Base-by-base conservation (phyloP, 176 grass and related monocot genomes). In the Coix lacrymajobi region DNA sequence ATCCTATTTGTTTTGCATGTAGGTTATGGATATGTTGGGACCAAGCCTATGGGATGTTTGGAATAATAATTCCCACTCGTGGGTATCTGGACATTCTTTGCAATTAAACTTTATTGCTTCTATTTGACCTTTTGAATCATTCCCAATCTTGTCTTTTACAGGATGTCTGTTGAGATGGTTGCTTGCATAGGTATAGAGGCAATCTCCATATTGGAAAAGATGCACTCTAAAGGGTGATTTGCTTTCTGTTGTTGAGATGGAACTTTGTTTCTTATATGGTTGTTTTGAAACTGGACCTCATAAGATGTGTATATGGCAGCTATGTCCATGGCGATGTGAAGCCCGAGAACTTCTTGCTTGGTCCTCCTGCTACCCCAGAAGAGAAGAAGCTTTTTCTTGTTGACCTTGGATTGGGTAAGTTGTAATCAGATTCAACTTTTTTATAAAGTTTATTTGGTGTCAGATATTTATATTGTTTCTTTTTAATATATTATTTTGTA, bases 361-460 rank as follows among this genome's bases (percentile, higher is more conserved):
- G 95, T 75, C 92, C 95, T 70, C 79, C 81, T 68, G 95, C 86
- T 28, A 98, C 95, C 71, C 76, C 73, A 22, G 92, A 98, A 78
- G 95, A 92, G 84, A 94, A 98, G 85, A 94, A 85, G 32, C 95
- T 98, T 93, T 98, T 98, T 83, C 95, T 98, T 86, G 92, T 94
- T 94, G 95, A 98, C 73, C 95, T 98, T 91, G 95, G 95, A 83
- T 75, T 98, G 84, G 95, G 95, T 98, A 93, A 79, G 88, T 83
- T n/a, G 36, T 82, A 72, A 79, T 76, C 26, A 86, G n/a, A 78
- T 78, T n/a, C 24, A 31, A 34, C 38, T 74, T 15, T 22, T 87
- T 37, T 79, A 68, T 68, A 20, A 74, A 31, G 62, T 29, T 61
- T 69, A 29, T 62, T 52, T 73, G 14, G 26, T 79, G 62, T 79